Evolutionary conservation across 140 eudicot species (phyloP).

Genomic region (Senecio squalidus): DNA sequence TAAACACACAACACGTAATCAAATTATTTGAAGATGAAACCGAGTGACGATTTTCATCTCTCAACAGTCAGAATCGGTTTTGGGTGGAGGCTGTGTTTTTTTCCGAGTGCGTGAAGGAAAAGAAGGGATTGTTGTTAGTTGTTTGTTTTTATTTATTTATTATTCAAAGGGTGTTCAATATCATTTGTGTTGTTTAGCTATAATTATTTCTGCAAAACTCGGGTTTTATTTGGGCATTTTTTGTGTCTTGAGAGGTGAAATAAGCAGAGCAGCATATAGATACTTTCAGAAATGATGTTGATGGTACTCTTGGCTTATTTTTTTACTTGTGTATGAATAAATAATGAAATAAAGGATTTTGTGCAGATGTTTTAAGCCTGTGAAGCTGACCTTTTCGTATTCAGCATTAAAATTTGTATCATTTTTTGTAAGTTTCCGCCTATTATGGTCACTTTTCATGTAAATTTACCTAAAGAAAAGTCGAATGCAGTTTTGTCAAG

Average conservation of each 20-base stretch:
- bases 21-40: conserved; percentile 12
- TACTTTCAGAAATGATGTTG: conserved; percentile 12
- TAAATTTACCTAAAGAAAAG: no score
- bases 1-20: conserved; percentile 19
- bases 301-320: neutral
- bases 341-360: conserved; percentile 19
- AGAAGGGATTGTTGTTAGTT: conserved; percentile 4
- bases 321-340: conserved; percentile 16
- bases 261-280: conserved; percentile 18
- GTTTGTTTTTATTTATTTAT: conserved; percentile 21
- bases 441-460: no score
- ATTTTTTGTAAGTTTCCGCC: no score
- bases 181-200: conserved; percentile 22
- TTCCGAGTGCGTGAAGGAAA: conserved; percentile 11
- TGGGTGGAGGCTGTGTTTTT: conserved; percentile 1
- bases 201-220: conserved; percentile 11
- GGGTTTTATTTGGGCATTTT: conserved; percentile 4
- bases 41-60: conserved; percentile 13
- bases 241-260: conserved; percentile 28
- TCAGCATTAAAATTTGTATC: no score
- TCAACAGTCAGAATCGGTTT: conserved; percentile 10
- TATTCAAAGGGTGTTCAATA: conserved; percentile 11
- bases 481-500: no score
- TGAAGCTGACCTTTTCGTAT: no score
- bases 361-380: no score